A percentile compares a stretch with the other conserved stretches of the same genome.
Evolutionary conservation across 2,329 filamentous ascomycete genomes (phyloP).

Genomic region (Botrytis tulipae): DNA sequence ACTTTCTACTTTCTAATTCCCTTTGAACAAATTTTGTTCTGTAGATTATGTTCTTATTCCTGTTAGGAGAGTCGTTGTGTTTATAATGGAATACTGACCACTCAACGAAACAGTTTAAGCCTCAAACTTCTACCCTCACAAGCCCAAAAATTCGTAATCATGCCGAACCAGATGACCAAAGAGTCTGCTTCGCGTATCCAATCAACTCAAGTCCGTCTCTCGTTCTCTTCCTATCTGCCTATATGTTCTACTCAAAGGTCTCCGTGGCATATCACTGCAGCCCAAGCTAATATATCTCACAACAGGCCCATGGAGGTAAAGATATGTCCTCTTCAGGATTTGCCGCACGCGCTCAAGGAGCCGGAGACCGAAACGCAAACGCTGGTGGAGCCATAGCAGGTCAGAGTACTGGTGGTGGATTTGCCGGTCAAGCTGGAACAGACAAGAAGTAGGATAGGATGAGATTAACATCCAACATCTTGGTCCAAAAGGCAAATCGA

Average conservation of each 20-base stretch:
- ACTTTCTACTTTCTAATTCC: not conserved
- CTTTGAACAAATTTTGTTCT: not conserved
- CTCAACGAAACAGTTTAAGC: not conserved
- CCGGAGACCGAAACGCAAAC: not conserved
- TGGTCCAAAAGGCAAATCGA: not conserved
- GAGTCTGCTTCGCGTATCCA: not conserved
- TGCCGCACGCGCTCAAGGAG: not conserved
- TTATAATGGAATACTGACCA: not conserved
- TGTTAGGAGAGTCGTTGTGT: not conserved
- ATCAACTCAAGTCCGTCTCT: not conserved
- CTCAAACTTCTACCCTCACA: not conserved
- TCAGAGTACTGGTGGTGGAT: not conserved
- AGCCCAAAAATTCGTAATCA: not conserved
- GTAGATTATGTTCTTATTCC: not conserved
- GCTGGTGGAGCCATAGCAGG: not conserved
- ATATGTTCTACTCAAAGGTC: not conserved
- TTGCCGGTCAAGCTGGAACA: not conserved
- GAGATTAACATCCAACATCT: too few species aligned
- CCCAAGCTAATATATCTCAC: not conserved
- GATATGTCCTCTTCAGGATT: conserved; percentile 4
- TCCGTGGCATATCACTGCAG: too few species aligned
- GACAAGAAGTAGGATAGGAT: not conserved
- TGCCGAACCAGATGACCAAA: not conserved
- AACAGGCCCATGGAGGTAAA: not conserved
- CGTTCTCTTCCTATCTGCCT: not conserved